Conservation (phyloP, 2,329 filamentous ascomycete species). For the Fusarium subglutinans region DNA sequence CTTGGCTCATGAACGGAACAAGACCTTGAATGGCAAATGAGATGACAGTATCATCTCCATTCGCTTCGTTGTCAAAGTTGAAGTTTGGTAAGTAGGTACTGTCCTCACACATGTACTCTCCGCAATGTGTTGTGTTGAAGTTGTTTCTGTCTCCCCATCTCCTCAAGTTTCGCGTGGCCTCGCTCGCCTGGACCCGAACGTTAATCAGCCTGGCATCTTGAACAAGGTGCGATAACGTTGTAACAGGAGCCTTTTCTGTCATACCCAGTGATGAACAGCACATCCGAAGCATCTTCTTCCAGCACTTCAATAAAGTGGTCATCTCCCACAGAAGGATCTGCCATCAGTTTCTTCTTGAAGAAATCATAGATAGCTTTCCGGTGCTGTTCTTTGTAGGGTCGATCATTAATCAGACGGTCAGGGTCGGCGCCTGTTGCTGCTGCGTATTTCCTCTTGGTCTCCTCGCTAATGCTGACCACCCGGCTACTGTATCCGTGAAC, state of each 20-base stretch:
- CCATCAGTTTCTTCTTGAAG: slow-evolving; percentile 56
- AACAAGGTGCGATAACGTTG: slow-evolving; percentile 63
- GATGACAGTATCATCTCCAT: slow-evolving; percentile 50
- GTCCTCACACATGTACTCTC: not conserved
- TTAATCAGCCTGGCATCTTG: slow-evolving; percentile 63
- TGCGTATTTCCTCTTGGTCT: slow-evolving; percentile 66
- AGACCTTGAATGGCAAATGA: slow-evolving; percentile 55
- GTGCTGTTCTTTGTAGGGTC: slow-evolving; percentile 70
- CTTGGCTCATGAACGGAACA: slow-evolving; percentile 56
- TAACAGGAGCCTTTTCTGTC: slow-evolving; percentile 68
- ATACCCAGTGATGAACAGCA: slow-evolving; percentile 71
- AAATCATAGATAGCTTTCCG: slow-evolving; percentile 61
- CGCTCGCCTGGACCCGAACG: slow-evolving; percentile 56
- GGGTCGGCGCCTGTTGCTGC: slow-evolving; percentile 57
- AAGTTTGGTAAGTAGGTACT: slow-evolving; percentile 53
- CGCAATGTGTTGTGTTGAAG: not conserved
- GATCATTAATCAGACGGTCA: slow-evolving; percentile 59
- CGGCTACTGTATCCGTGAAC: slow-evolving; percentile 40
- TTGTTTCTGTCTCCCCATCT: slow-evolving; percentile 36
- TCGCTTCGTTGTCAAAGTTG: slow-evolving; percentile 61
- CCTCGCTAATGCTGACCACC: slow-evolving; percentile 48
- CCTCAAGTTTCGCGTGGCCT: slow-evolving; percentile 50
- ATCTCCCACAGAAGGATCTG: slow-evolving; percentile 56
- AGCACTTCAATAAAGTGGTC: slow-evolving; percentile 62
- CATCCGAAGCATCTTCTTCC: slow-evolving; percentile 55